Evolutionary conservation across 192 early-diverging fungal species (phyloP).

Genomic region (Mortierella hygrophila): DNA sequence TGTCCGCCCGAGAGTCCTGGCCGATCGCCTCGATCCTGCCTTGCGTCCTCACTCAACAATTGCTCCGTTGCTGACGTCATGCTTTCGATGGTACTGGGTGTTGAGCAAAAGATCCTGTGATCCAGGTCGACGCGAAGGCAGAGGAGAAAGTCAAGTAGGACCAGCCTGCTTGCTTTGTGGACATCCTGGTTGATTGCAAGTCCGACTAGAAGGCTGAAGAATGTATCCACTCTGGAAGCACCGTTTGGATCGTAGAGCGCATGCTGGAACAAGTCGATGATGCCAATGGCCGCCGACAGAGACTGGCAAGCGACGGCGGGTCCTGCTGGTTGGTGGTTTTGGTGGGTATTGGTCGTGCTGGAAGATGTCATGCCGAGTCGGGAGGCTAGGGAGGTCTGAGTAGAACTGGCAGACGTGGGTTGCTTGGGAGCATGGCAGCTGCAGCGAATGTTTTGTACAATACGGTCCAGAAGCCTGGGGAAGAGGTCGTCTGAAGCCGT

Average conservation of each 20-base stretch:
- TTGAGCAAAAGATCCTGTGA: slow-evolving; percentile 62
- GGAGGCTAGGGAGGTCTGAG: slow-evolving; percentile 36
- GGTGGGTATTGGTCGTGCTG: slow-evolving; percentile 15
- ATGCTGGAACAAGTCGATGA: slow-evolving; percentile 63
- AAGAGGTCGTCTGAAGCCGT: slow-evolving; percentile 52
- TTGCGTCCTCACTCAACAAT: slow-evolving; percentile 38
- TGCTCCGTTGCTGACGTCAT: slow-evolving; percentile 49
- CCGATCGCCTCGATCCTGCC: slow-evolving; percentile 36
- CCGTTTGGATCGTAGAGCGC: slow-evolving; percentile 51
- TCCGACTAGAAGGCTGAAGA: slow-evolving; percentile 57
- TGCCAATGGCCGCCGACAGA: slow-evolving; percentile 52
- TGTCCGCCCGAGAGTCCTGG: not conserved
- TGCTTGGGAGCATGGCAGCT: slow-evolving; percentile 49
- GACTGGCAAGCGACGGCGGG: slow-evolving; percentile 47
- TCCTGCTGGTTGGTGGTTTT: not conserved
- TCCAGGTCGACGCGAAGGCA: slow-evolving; percentile 66
- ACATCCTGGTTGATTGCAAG: slow-evolving; percentile 54
- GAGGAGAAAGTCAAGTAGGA: slow-evolving; percentile 63
- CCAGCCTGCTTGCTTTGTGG: slow-evolving; percentile 60
- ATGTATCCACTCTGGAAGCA: slow-evolving; percentile 43
- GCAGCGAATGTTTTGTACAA: slow-evolving; percentile 57
- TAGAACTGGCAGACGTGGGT: not conserved
- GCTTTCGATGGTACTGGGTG: slow-evolving; percentile 46
- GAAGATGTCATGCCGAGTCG: slow-evolving; percentile 53
- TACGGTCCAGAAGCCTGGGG: slow-evolving; percentile 44